Evolutionary conservation across 1,284 basidiomycete genomes (phyloP).

Genomic region (Lignosus rhinocerotis): DNA sequence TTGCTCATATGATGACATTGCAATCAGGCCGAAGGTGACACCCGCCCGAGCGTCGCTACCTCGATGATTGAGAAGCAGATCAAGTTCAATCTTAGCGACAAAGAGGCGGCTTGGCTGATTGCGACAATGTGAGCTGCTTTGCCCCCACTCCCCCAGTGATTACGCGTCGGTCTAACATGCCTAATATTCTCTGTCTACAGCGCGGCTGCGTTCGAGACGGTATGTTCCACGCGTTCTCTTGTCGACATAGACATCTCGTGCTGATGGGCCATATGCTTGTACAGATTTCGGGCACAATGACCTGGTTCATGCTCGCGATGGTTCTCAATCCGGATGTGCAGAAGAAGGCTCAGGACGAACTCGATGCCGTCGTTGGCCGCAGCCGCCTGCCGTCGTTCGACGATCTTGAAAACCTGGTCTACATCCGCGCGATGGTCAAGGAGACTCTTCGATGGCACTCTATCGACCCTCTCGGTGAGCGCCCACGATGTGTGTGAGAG

Average conservation of each 20-base stretch:
- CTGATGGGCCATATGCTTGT: too few species aligned
- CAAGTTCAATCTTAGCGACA: slow-evolving; percentile 1
- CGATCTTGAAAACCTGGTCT: slow-evolving; percentile 32
- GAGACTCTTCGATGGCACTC: slow-evolving; percentile 26
- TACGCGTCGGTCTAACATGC: too few species aligned
- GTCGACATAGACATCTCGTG: too few species aligned
- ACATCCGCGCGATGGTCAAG: slow-evolving; percentile 28
- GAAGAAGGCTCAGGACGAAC: slow-evolving; percentile 35
- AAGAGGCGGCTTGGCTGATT: slow-evolving; percentile 4
- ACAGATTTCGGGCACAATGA: slow-evolving; percentile 3
- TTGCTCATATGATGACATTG: too few species aligned
- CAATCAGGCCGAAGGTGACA: background rate
- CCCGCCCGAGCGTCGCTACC: background rate
- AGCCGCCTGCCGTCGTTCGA: slow-evolving; percentile 30
- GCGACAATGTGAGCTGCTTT: slow-evolving; percentile 2
- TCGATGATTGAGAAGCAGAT: slow-evolving; percentile 6
- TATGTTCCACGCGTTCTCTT: background rate
- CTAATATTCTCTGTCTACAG: background rate
- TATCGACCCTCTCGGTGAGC: slow-evolving; percentile 1
- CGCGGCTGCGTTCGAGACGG: slow-evolving; percentile 1
- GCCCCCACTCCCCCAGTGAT: too few species aligned
- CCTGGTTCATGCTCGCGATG: slow-evolving; percentile 31
- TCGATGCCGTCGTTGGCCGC: slow-evolving; percentile 33
- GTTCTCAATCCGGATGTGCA: slow-evolving; percentile 37
- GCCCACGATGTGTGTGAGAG: background rate